Percentiles rank a stretch among this genome's conserved stretches.
phyloP scores from a whole-genome alignment of 2,329 filamentous ascomycete species.

The Pestalotiopsis sp. region DNA sequence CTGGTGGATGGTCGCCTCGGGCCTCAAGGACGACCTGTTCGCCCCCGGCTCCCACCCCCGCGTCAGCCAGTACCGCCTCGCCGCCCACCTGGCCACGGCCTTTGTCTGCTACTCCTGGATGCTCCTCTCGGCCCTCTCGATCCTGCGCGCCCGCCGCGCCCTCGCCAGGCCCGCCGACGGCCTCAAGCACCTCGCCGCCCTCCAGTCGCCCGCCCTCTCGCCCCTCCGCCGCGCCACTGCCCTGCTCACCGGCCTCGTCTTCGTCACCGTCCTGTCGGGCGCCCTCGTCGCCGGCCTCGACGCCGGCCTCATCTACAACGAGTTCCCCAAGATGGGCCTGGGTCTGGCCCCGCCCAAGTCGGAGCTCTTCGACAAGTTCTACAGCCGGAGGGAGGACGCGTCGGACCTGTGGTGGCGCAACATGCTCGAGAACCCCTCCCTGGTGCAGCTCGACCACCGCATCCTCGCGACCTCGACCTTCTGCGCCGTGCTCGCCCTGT shows the following conservation, averaged over 20 bases:
- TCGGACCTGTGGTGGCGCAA: slow-evolving; percentile 96
- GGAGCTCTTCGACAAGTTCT: slow-evolving; percentile 85
- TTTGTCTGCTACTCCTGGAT: slow-evolving; percentile 94
- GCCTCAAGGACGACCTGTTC: slow-evolving; percentile 93
- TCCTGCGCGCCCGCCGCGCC: slow-evolving; percentile 77
- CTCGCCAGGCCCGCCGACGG: slow-evolving; percentile 68
- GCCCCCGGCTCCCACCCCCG: slow-evolving; percentile 86
- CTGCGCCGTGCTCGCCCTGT: slow-evolving; percentile 75
- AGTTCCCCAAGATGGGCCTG: slow-evolving; percentile 93
- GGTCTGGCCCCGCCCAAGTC: slow-evolving; percentile 78
- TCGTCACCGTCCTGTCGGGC: slow-evolving; percentile 89
- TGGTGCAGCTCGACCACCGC: slow-evolving; percentile 94
- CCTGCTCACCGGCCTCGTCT: slow-evolving; percentile 74
- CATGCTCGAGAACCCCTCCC: slow-evolving; percentile 92
- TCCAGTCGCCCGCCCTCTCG: slow-evolving; percentile 68
- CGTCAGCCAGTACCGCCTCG: slow-evolving; percentile 91
- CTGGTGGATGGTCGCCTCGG: slow-evolving; percentile 99
- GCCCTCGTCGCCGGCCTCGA: slow-evolving; percentile 93
- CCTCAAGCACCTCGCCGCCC: slow-evolving; percentile 58
- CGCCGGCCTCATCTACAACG: slow-evolving; percentile 96
- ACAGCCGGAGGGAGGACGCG: slow-evolving; percentile 75
- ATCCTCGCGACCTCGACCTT: slow-evolving; percentile 91
- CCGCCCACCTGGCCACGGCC: slow-evolving; percentile 85
- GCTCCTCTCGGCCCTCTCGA: slow-evolving; percentile 83
- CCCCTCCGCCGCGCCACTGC: slow-evolving; percentile 74